These are phyloP conservation scores for Podaxis pistillaris DNA, from an alignment of 768 basidiomycete species.

Conservation along the genomic window DNA sequence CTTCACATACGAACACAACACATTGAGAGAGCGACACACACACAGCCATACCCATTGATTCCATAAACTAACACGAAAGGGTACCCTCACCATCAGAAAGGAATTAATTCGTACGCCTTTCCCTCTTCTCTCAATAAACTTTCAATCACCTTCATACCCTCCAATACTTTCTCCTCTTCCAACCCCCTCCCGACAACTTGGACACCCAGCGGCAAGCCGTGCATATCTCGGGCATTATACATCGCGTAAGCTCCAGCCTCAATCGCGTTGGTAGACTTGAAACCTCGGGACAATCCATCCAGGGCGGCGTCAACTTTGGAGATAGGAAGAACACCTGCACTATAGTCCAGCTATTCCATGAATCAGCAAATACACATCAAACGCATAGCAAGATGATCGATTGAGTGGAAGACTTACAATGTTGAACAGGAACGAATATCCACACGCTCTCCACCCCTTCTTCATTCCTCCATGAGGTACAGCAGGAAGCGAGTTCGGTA, in stretches of 20 bases:
- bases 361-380: not conserved
- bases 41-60: not conserved
- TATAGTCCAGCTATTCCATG: conserved; percentile 29
- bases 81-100: not conserved
- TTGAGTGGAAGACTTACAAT: conserved; percentile 34
- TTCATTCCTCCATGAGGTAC: conserved; percentile 53
- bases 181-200: conserved; percentile 58
- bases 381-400: not conserved
- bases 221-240: conserved; percentile 53
- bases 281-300: conserved; percentile 37
- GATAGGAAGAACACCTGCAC: conserved; percentile 59
- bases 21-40: not conserved
- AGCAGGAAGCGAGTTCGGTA: conserved; percentile 56
- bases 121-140: conserved; percentile 27
- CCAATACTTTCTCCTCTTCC: conserved; percentile 64
- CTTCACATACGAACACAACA: not conserved
- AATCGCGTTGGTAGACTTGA: conserved; percentile 39
- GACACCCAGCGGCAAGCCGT: conserved; percentile 59
- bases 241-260: conserved; percentile 46
- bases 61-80: not conserved
- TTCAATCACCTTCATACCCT: conserved; percentile 57
- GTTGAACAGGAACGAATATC: conserved; percentile 65
- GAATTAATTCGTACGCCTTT: conserved; percentile 11
- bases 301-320: conserved; percentile 44
- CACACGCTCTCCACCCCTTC: conserved; percentile 49